Base-by-base conservation (phyloP, 2,329 filamentous ascomycete genomes). In the Fusarium avenaceum region DNA sequence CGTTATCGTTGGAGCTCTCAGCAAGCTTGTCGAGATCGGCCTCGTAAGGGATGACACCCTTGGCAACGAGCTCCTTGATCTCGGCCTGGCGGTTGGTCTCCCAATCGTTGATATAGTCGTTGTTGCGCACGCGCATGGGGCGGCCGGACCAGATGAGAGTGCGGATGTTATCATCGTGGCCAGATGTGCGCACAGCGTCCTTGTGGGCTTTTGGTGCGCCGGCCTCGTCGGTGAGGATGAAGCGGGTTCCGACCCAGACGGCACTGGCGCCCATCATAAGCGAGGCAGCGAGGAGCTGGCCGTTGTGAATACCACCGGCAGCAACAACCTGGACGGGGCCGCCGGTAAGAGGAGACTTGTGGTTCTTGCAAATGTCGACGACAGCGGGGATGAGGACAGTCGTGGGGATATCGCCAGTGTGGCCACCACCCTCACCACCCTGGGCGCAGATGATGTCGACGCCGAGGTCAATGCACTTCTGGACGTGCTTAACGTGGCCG, bases 131-230 rank as follows among this genome's bases (percentile, higher is more conserved):
- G 72, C 96, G 93, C 77, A 99, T 86, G 35, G 96, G 96, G 60
- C 96, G 92, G 57, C 96, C 96, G 58, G 96, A 99, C 87, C 98
- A 99, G 84, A 99, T 99, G 80, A 98, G 93, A 49, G 96, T 99
- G 78, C 93, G 92, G 79, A 98, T 84, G 77, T 97, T 99, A 82
- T 99, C 96, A 81, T 98, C 94, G 80, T 96, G 97, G 73, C 92
- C 89, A 52, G 96, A 89, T 43, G 95, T 97, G 76, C 89, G 89
- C 73, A 99, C 96, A 65, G 95, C 93, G 78, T 99, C 95, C 84
- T 98, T 96, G 86, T 99, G 95, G 46, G 92, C 88, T 80, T 93
- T 90, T 72, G 96, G 93, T 13, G 96, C 96, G 76, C 96, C 95
- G 57, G 96, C 96, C 85, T 99, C 96, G 72, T 97, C 92, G 57